A percentile compares a stretch with the other conserved stretches of the same genome.
These are phyloP conservation scores for Spirogloea muscicola DNA, from an alignment of 139 green algal species.

Conservation along the genomic window DNA sequence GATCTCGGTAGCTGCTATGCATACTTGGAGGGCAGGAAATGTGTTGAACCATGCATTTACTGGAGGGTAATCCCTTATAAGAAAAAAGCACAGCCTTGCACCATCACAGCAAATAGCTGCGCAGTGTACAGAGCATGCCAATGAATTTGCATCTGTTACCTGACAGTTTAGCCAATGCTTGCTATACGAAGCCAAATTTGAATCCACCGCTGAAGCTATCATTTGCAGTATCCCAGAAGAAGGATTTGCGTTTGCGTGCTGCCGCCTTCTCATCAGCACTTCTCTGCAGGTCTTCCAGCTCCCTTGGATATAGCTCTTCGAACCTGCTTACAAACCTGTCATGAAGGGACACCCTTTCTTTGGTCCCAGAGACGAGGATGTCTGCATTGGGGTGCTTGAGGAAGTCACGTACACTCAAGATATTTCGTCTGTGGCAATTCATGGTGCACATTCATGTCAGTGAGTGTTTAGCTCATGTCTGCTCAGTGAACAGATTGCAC, in stretches of 20 bases:
- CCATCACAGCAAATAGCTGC: too few species aligned
- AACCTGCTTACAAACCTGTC: conserved; percentile 21
- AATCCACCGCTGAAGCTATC: conserved; percentile 32
- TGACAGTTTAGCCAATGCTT: too few species aligned
- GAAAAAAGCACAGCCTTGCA: too few species aligned
- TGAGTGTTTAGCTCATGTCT: too few species aligned
- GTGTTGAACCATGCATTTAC: too few species aligned
- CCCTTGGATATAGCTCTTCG: conserved; percentile 1
- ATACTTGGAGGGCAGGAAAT: too few species aligned
- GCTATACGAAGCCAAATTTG: conserved; percentile 31
- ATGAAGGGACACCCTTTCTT: conserved; percentile 32
- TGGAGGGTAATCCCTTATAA: too few species aligned
- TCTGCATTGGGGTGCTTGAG: conserved; percentile 31
- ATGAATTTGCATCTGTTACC: too few species aligned
- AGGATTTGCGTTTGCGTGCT: conserved; percentile 16
- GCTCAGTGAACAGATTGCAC: not conserved
- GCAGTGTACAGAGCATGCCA: too few species aligned
- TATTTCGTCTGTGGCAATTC: conserved; percentile 34
- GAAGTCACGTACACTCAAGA: conserved; percentile 38
- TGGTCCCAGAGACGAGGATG: conserved; percentile 39
- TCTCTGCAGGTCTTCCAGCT: conserved; percentile 6
- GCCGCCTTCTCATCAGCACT: not conserved
- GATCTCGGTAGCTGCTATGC: too few species aligned
- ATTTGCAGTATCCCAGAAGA: conserved; percentile 29
- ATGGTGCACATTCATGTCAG: too few species aligned